Conservation (phyloP, 176 grass and related monocot species). For the Oryza glumipatula region DNA sequence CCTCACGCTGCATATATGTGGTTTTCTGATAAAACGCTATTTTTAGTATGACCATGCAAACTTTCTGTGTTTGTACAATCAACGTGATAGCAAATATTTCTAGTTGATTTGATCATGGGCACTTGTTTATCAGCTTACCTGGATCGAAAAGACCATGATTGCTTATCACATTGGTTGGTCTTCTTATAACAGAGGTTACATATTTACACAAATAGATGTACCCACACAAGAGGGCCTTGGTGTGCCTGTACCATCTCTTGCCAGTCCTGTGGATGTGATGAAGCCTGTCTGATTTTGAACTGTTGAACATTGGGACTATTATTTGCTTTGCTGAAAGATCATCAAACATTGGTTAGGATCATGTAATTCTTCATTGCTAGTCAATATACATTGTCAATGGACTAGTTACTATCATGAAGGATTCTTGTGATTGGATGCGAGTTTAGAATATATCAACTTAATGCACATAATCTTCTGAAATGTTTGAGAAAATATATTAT, state of each 20-base stretch:
- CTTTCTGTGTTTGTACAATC: neutral
- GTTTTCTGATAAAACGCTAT: neutral
- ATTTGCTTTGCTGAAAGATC: neutral
- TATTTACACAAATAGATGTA: neutral
- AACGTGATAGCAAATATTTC: neutral
- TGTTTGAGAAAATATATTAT: neutral
- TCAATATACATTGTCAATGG: neutral
- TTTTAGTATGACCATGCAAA: slow-evolving; percentile 1
- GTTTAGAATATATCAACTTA: neutral
- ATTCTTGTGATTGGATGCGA: neutral
- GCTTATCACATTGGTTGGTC: neutral
- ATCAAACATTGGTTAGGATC: neutral
- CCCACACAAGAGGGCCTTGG: neutral
- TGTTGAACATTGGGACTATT: neutral
- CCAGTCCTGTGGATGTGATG: neutral
- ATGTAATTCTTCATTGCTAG: neutral
- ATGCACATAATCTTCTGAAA: neutral
- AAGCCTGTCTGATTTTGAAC: neutral
- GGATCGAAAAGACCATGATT: neutral
- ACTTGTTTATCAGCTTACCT: neutral
- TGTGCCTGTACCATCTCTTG: neutral
- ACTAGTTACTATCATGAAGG: neutral
- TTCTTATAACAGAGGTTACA: neutral
- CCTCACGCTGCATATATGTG: neutral
- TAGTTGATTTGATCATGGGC: neutral